phyloP scores from a whole-genome alignment of 225 moss, liverwort and hornwort species.

The Ulota crispa region DNA sequence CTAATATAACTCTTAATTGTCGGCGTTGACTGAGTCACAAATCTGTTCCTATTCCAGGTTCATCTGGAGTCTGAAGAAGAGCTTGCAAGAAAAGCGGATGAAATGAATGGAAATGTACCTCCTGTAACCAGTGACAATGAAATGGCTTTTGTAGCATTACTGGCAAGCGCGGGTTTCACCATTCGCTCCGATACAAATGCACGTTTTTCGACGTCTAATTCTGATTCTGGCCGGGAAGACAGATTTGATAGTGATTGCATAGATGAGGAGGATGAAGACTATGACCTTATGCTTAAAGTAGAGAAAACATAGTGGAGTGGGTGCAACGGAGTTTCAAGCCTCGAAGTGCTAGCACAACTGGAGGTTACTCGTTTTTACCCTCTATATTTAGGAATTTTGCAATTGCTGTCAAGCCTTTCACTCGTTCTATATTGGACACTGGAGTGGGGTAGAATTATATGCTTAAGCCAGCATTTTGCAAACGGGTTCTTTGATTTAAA shows the following conservation, averaged over 20 bases:
- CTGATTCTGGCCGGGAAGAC: slow-evolving; percentile 22
- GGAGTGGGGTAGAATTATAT: not conserved
- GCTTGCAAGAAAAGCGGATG: slow-evolving; percentile 29
- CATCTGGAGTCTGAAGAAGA: slow-evolving; percentile 57
- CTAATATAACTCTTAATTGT: not conserved
- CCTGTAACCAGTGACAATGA: slow-evolving; percentile 30
- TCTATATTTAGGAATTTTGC: not conserved
- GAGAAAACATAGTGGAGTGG: slow-evolving; percentile 13
- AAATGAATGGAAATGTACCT: slow-evolving; percentile 9
- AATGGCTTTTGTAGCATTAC: slow-evolving; percentile 46
- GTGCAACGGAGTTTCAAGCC: not conserved
- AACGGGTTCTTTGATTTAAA: not conserved
- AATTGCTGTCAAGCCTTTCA: not conserved
- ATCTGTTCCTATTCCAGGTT: slow-evolving; percentile 33
- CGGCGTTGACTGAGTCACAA: slow-evolving; percentile 1
- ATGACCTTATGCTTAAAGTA: slow-evolving; percentile 34
- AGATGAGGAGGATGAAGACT: slow-evolving; percentile 41
- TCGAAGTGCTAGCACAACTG: slow-evolving; percentile 6
- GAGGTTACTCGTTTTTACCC: not conserved
- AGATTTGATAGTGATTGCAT: slow-evolving; percentile 11
- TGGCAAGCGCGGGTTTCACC: slow-evolving; percentile 52
- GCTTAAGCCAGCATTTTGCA: not conserved
- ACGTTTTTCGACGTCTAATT: slow-evolving; percentile 22
- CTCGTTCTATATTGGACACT: not conserved
- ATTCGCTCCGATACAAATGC: slow-evolving; percentile 39